Base-by-base conservation (phyloP, 768 basidiomycete species). In the Galerina marginata region DNA sequence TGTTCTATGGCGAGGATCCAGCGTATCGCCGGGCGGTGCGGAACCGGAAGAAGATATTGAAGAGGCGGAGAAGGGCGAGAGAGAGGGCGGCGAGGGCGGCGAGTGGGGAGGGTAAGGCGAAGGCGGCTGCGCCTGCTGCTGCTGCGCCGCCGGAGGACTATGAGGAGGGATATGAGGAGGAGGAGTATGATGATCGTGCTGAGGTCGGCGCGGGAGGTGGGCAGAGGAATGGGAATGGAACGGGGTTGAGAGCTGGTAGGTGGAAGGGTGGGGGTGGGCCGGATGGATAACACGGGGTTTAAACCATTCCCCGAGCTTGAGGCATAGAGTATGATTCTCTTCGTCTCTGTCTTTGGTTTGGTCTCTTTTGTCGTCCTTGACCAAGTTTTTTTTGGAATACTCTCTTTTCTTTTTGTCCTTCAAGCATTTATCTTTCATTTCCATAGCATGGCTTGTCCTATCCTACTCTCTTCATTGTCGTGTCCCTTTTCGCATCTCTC, bases 1-100 rank as follows among this genome's bases (percentile, higher is more conserved):
- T 99, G 58, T 96, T 96, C 73, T 99, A 91, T 71, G 93, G 94
- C n/a, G 89, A 90, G 52, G 91, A 91, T 42, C 59, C 75, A 55
- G 83, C 80, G 56, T 89, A 91, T 72, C 80, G 84, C 63, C 78
- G 82, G 46, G 89, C 88, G 44, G 77, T 94, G 60, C 77, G 86
- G 73, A 87, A 81, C 64, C 77, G 94, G 61, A 93, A 92, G 79
- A 90, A 89, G 81, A 89, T 95, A 48, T 77, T 95, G 65, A 81
- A 79, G 67, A 76, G 91, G 54, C 76, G 92, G 54, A 77, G 88
- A 65, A 79, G 89, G 63, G 92, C 92, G 33, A 83, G 86, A 72
- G 91, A 92, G 75, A 76, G 90, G 15, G 87, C 88, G 12, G 87
- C 88, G 20, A 72, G 71, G 52, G 79, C 72, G 52, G 80, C 72